These are phyloP conservation scores for Saturnispora gosingensis DNA, from an alignment of 805 yeast species.

Conservation along the genomic window DNA sequence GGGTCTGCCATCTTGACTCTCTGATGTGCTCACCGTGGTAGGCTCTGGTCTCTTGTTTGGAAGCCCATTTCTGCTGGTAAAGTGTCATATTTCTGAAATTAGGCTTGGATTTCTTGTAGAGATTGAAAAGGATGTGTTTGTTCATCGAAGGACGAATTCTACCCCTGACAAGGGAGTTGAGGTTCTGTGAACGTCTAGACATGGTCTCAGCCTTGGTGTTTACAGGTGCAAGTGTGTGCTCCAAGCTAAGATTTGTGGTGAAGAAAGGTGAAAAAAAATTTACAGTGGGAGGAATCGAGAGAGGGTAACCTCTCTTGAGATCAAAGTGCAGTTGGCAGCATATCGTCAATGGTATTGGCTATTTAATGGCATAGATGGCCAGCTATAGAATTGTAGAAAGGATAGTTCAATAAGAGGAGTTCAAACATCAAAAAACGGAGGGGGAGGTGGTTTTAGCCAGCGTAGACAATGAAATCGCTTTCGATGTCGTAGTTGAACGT, in stretches of 20 bases:
- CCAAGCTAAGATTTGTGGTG: not conserved
- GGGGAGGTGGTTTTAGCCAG: not conserved
- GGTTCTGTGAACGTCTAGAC: conserved; percentile 25
- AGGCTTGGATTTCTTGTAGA: conserved; percentile 59
- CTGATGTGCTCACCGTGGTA: conserved; percentile 93
- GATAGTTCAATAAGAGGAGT: too few relatives aligned
- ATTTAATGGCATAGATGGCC: too few relatives aligned
- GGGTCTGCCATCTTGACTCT: conserved; percentile 69
- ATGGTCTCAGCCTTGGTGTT: conserved; percentile 10
- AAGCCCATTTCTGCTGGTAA: conserved; percentile 84
- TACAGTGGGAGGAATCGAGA: not conserved
- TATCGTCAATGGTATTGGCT: not conserved
- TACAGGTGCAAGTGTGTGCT: not conserved
- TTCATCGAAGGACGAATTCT: conserved; percentile 83
- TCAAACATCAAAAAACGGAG: not conserved
- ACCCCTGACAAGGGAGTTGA: conserved; percentile 26
- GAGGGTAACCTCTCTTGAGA: not conserved
- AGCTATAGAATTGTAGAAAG: too few relatives aligned
- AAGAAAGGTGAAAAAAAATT: not conserved
- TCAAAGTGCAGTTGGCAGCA: too few relatives aligned
- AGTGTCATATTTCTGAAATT: conserved; percentile 54
- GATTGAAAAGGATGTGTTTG: conserved; percentile 82
- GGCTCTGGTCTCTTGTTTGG: conserved; percentile 86
- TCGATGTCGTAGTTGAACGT: not conserved
- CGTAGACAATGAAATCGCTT: not conserved